Evolutionary conservation across 176 grass and related monocot species (phyloP).

Genomic region (Stipa capillata): DNA sequence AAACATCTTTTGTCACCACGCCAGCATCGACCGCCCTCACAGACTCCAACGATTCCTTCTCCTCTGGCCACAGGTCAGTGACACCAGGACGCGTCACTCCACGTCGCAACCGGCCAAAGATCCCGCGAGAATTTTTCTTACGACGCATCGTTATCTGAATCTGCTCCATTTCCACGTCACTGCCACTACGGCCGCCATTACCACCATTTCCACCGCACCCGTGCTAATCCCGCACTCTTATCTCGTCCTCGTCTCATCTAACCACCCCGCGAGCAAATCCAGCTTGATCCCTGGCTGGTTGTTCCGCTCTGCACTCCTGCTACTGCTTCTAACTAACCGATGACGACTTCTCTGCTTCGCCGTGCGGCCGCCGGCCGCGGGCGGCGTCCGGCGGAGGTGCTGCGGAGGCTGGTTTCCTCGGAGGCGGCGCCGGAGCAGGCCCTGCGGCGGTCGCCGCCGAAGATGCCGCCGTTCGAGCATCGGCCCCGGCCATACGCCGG

Average conservation of each 20-base stretch:
- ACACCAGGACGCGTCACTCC: not conserved
- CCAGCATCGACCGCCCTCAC: too few relatives aligned
- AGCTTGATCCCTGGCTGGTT: not conserved
- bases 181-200: slow-evolving; percentile 17
- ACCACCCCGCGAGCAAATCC: not conserved
- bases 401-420: slow-evolving; percentile 32
- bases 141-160: slow-evolving; percentile 6
- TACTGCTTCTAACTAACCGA: not conserved
- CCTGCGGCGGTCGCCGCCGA: slow-evolving; percentile 12
- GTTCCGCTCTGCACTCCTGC: not conserved
- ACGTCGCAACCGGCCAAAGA: not conserved
- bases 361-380: not conserved
- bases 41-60: too few relatives aligned
- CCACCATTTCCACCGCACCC: not conserved
- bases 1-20: too few relatives aligned
- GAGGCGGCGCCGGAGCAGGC: slow-evolving; percentile 20
- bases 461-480: slow-evolving; percentile 74
- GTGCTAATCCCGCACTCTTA: slow-evolving; percentile 2
- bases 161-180: slow-evolving; percentile 26
- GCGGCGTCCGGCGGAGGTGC: not conserved
- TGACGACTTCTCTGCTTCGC: slow-evolving; percentile 32
- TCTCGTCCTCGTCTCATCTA: not conserved
- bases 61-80: too few relatives aligned
- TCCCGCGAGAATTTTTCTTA: not conserved
- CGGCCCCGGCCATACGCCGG: slow-evolving; percentile 53